Base-by-base conservation (phyloP, 140 eudicot genomes). In the Erigeron philadelphicus region DNA sequence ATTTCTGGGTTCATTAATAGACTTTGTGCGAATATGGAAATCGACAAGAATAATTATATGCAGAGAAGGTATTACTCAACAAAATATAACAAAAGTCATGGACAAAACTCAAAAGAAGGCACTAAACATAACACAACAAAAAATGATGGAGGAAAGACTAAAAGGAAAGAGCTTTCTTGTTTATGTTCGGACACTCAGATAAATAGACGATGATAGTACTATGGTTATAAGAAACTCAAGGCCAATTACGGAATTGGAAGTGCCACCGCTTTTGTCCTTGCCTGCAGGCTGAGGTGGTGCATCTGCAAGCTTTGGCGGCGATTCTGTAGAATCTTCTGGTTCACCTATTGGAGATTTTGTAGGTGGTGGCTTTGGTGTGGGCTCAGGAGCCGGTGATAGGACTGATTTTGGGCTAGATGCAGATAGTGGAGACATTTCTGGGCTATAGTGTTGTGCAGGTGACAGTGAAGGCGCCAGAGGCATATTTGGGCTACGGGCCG, bases 261-360 rank as follows among this genome's bases (percentile, higher is more conserved):
- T 42, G 55, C 64, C 63, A 11, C 10, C 15, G 61, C 47, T 61
- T 60, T 44, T 62, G 11, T 42, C 63, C 0, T 35, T 73, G 42
- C 59, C 77, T 35, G 81, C 42, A 18, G 73, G 69, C 40, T 49
- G 3, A 21, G 74, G 61, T 43, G 55, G 67, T 10, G 76, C 48
- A 31, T 16, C 18, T 12, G 7, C 70, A 48, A 16, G 54, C 71
- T 15, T 18, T 2, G 72, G 72, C 44, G 77, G 68, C 1, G 65
- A 18, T 45, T 13, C 71, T 13, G 5, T 25, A 47, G 45, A 66
- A 16, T 4, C 10, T 18, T 25, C 67, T 10, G 82, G 68, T 45
- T 44, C 71, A 50, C 43, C 54, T 9, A 75, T 48, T 0, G 12
- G 41, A 55, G 78, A 13, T n/a, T 61, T 66, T 35, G 66, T 31